Conservation (phyloP, 805 yeast species). For the Candida suzukii region DNA sequence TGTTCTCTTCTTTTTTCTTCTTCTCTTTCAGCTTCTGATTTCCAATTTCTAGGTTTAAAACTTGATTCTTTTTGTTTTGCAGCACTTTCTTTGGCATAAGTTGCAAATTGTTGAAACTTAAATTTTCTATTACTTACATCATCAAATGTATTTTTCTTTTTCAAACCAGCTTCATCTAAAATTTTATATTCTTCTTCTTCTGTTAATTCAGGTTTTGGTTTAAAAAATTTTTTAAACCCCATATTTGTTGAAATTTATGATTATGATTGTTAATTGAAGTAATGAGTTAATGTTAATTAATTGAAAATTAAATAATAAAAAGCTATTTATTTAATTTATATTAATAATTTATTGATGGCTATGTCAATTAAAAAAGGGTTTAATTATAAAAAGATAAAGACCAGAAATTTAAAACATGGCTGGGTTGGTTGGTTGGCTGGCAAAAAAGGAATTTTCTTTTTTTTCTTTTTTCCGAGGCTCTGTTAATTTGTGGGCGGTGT, state of each 20-base stretch:
- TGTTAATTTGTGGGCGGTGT: no score
- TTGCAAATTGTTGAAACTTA: constrained; percentile 41
- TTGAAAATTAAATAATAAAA: no score
- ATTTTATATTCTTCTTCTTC: constrained; percentile 32
- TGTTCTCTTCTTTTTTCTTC: neutral
- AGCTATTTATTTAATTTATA: no score
- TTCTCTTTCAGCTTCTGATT: neutral
- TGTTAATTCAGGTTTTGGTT: constrained; percentile 41
- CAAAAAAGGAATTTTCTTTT: no score
- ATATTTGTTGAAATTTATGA: constrained; percentile 16
- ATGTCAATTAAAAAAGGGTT: no score
- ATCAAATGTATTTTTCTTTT: constrained; percentile 24
- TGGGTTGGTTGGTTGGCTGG: no score
- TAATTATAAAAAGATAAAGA: no score
- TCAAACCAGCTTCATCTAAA: constrained; percentile 36
- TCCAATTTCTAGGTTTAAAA: constrained; percentile 15
- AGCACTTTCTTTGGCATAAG: constrained; percentile 35
- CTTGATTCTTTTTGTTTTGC: neutral
- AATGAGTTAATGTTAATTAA: no score
- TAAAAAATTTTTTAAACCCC: constrained; percentile 45
- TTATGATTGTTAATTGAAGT: neutral
- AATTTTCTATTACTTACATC: constrained; percentile 24
- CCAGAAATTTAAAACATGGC: no score
- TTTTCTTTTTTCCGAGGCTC: no score
- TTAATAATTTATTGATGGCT: no score